These are phyloP conservation scores for Sporothrix phasma DNA, from an alignment of 2,329 filamentous ascomycete species.

Conservation along the genomic window DNA sequence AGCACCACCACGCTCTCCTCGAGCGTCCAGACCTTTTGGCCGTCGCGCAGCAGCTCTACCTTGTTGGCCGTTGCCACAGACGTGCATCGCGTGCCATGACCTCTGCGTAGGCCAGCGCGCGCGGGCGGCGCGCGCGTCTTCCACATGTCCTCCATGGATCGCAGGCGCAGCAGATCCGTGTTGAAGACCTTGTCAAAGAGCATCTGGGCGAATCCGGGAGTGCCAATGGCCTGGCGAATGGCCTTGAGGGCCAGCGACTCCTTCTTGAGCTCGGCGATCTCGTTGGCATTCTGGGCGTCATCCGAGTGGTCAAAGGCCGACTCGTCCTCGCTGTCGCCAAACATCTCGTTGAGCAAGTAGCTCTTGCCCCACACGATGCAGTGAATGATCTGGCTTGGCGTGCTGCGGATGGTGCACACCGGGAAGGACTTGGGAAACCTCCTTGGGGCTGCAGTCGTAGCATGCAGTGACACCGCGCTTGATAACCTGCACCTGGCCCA, in stretches of 20 bases:
- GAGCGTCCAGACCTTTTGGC: slow-evolving; percentile 70
- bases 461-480: slow-evolving; percentile 86
- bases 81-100: slow-evolving; percentile 41
- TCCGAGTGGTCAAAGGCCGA: slow-evolving; percentile 68
- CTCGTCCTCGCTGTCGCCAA: slow-evolving; percentile 83
- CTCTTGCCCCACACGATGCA: slow-evolving; percentile 99
- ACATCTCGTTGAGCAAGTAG: slow-evolving; percentile 90
- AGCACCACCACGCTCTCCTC: slow-evolving; percentile 81
- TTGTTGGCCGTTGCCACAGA: slow-evolving; percentile 31
- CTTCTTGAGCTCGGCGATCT: slow-evolving; percentile 78
- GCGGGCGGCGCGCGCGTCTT: slow-evolving; percentile 67
- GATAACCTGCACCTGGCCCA: slow-evolving; percentile 95
- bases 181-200: slow-evolving; percentile 92
- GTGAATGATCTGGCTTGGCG: slow-evolving; percentile 90
- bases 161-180: slow-evolving; percentile 70
- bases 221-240: slow-evolving; percentile 74
- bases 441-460: slow-evolving; percentile 89
- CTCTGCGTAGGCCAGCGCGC: slow-evolving; percentile 57
- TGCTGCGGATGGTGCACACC: slow-evolving; percentile 94
- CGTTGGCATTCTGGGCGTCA: slow-evolving; percentile 70
- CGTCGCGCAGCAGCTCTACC: slow-evolving; percentile 49
- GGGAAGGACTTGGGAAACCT: slow-evolving; percentile 86
- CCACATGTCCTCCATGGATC: slow-evolving; percentile 95
- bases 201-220: slow-evolving; percentile 61
- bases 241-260: slow-evolving; percentile 76